These are phyloP conservation scores for Rhynchospora tenuis DNA, from an alignment of 176 grass and related monocot genomes.

Conservation along the genomic window DNA sequence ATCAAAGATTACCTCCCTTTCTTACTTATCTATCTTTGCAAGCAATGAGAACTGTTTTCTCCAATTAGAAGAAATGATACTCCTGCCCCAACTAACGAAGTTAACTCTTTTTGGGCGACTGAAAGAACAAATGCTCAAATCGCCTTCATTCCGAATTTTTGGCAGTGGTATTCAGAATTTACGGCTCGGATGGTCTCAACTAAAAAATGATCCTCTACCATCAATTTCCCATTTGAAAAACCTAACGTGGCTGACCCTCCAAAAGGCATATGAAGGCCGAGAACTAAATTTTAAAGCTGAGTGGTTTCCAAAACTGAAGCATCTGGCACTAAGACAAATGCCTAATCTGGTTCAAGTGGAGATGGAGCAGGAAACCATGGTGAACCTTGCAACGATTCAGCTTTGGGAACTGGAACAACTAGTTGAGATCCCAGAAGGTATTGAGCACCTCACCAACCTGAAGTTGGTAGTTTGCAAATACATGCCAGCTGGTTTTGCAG, in stretches of 20 bases:
- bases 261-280: slow-evolving; percentile 18
- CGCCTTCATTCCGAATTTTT: slow-evolving; percentile 23
- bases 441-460: slow-evolving; percentile 23
- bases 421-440: slow-evolving; percentile 25
- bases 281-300: slow-evolving; percentile 19
- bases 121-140: slow-evolving; percentile 24
- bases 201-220: slow-evolving; percentile 18
- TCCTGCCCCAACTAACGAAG: slow-evolving; percentile 20
- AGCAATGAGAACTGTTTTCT: slow-evolving; percentile 32
- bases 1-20: slow-evolving; percentile 33
- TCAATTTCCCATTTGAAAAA: slow-evolving; percentile 24
- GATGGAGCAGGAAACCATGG: slow-evolving; percentile 30
- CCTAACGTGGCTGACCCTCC: slow-evolving; percentile 27
- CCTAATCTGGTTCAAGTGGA: slow-evolving; percentile 28
- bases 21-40: slow-evolving; percentile 32
- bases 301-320: slow-evolving; percentile 26
- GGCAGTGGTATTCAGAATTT: neutral
- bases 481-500: slow-evolving; percentile 32
- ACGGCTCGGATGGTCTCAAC: slow-evolving; percentile 28
- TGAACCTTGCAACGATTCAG: slow-evolving; percentile 20
- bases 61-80: slow-evolving; percentile 28
- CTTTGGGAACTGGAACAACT: slow-evolving; percentile 30
- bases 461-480: slow-evolving; percentile 30
- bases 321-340: neutral
- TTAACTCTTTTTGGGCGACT: slow-evolving; percentile 26